A percentile compares a stretch with the other conserved stretches of the same genome.
Evolutionary conservation across 2,329 filamentous ascomycete genomes (phyloP).

Genomic region (Aspergillus eucalypticola): DNA sequence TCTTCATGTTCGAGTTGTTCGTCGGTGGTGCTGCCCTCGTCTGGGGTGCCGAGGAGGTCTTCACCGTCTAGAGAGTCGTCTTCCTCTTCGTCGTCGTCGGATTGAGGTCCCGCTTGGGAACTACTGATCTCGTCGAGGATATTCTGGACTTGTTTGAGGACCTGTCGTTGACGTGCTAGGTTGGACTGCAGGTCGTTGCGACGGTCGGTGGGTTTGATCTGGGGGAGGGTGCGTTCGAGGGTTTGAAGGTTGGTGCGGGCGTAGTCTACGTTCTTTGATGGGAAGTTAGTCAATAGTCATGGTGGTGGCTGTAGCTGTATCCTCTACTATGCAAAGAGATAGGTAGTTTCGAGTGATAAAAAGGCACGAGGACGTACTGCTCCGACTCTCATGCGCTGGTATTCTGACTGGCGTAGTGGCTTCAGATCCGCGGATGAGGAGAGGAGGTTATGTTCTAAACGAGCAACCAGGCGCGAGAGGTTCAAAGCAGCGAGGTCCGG

Average conservation of each 20-base stretch:
- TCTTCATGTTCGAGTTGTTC: slow-evolving; percentile 19
- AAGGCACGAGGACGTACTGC: slow-evolving; percentile 32
- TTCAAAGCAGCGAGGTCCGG: slow-evolving; percentile 40
- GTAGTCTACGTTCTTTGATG: slow-evolving; percentile 46
- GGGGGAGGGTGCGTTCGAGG: slow-evolving; percentile 43
- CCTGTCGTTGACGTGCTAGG: slow-evolving; percentile 40
- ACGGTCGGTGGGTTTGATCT: slow-evolving; percentile 41
- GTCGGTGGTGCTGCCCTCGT: slow-evolving; percentile 13
- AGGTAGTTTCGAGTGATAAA: not conserved
- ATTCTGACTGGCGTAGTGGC: slow-evolving; percentile 41
- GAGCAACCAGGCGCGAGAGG: slow-evolving; percentile 44
- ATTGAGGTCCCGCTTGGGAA: slow-evolving; percentile 21
- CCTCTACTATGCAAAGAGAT: not conserved
- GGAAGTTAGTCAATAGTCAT: not conserved
- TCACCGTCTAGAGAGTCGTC: slow-evolving; percentile 20
- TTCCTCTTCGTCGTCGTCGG: slow-evolving; percentile 21
- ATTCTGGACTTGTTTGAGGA: slow-evolving; percentile 35
- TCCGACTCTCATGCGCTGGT: slow-evolving; percentile 44
- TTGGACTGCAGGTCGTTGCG: slow-evolving; percentile 44
- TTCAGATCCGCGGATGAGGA: slow-evolving; percentile 40
- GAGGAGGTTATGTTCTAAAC: slow-evolving; percentile 47
- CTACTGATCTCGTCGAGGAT: slow-evolving; percentile 35
- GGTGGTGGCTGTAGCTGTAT: too few relatives aligned
- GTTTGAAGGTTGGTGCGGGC: slow-evolving; percentile 44
- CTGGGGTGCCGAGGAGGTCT: slow-evolving; percentile 22